Conservation (phyloP, 371 early-diverging fungal genomes). For the Umbelopsis sp. region DNA sequence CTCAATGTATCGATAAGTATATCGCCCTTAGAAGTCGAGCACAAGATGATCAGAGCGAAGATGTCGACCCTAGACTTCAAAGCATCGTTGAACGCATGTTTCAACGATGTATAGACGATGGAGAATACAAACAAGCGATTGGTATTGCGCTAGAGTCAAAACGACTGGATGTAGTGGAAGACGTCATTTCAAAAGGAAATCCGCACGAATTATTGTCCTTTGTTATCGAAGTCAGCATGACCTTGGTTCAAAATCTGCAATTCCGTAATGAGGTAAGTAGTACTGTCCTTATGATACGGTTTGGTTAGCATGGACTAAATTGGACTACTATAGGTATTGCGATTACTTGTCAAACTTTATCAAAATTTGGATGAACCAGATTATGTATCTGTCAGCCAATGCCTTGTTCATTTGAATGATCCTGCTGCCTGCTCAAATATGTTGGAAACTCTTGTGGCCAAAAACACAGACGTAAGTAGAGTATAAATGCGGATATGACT, state of each 20-base stretch:
- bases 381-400: conserved; percentile 89
- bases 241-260: conserved; percentile 78
- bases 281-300: too few species aligned
- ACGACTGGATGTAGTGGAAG: conserved; percentile 87
- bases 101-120: conserved; percentile 82
- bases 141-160: conserved; percentile 94
- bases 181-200: conserved; percentile 76
- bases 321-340: conserved; percentile 57
- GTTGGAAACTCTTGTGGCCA: conserved; percentile 64
- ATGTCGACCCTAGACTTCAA: conserved; percentile 80
- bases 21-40: conserved; percentile 68
- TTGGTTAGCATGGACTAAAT: background rate
- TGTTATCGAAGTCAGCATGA: conserved; percentile 80
- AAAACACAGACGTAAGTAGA: conserved; percentile 56
- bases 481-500: background rate
- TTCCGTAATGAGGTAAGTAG: conserved; percentile 75
- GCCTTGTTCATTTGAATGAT: conserved; percentile 89
- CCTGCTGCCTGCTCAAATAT: conserved; percentile 72
- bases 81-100: conserved; percentile 94
- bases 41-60: conserved; percentile 45
- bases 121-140: conserved; percentile 90
- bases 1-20: conserved; percentile 93
- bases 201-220: conserved; percentile 76
- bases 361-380: conserved; percentile 81
- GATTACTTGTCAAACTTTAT: conserved; percentile 84